Base-by-base conservation (phyloP, 2,329 filamentous ascomycete species). In the Alternaria solani region DNA sequence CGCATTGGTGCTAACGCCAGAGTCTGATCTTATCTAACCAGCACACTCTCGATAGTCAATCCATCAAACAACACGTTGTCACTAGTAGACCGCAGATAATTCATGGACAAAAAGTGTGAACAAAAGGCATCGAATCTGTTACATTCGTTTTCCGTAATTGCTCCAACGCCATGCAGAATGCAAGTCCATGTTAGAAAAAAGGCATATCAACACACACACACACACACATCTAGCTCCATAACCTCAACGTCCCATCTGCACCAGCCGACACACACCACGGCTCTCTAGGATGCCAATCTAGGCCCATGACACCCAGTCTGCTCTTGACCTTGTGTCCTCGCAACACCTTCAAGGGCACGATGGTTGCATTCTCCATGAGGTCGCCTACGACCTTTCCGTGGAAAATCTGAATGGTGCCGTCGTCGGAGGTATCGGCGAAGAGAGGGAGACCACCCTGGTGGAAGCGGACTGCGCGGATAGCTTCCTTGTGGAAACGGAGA, bases 301-400 rank as follows among this genome's bases (percentile, higher is more conserved):
- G 82, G 77, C 97, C 94, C 84, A 98, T 85, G 16, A 98, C 94
- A 67, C 95, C 95, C 59, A 99, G 81, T 68, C 93, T 90, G 74
- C 88, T 91, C 74, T 91, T 90, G 3, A 98, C 89, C 80, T 90
- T 91, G 81, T 99, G 95, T 1, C 95, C 95, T 74, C 88, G 90
- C 49, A 99, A 85, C 73, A 96, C 93, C 85, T 98, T 99, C 64
- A 99, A 86, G 8, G 95, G 95, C 52, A 98, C 95, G 73, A 99
- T 97, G 14, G 91, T 96, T 7, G 95, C 94, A 74, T 97, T 97
- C 82, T 96, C 93, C 87, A 99, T 92, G 77, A 97, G 84, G 77
- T 99, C 95, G 62, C 89, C 93, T 30, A 96, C 93, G 28, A 98
- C 94, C 80, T 94, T 96, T 57, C 93, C 94, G 77, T 98, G 94